These are phyloP conservation scores for Eutrema japonicum DNA, from an alignment of 345 rosid species.

Conservation along the genomic window DNA sequence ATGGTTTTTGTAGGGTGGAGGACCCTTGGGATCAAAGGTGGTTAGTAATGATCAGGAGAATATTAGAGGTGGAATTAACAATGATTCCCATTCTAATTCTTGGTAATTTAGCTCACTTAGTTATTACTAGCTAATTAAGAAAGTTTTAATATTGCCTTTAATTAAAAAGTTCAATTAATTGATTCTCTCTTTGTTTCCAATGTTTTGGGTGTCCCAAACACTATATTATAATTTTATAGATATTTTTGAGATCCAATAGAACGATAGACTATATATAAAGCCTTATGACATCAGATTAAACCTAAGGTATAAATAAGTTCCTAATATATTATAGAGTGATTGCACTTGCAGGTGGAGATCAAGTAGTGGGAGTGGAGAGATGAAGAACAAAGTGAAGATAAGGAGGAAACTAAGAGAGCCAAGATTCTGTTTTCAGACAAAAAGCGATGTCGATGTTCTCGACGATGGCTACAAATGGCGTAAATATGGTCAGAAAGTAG, in stretches of 20 bases:
- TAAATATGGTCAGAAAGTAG: slow-evolving; percentile 97
- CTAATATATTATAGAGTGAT: background rate
- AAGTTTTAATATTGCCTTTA: background rate
- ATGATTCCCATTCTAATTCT: slow-evolving; percentile 42
- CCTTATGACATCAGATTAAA: slow-evolving; percentile 21
- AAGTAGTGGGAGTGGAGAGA: slow-evolving; percentile 52
- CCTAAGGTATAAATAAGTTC: slow-evolving; percentile 3
- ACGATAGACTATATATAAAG: background rate
- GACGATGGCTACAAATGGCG: slow-evolving; percentile 99
- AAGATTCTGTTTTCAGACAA: slow-evolving; percentile 96
- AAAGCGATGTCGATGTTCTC: slow-evolving; percentile 94
- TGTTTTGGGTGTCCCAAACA: background rate
- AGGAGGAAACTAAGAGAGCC: slow-evolving; percentile 97
- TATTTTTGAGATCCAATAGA: background rate
- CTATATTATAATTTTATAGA: background rate
- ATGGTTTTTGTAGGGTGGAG: slow-evolving; percentile 40
- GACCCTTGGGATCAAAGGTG: slow-evolving; percentile 41
- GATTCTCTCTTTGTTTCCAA: background rate
- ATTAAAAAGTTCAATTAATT: background rate
- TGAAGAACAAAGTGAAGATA: slow-evolving; percentile 73
- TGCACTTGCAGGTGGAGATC: slow-evolving; percentile 73
- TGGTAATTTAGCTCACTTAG: slow-evolving; percentile 32
- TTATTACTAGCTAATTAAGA: background rate
- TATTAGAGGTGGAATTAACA: slow-evolving; percentile 34
- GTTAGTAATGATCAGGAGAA: slow-evolving; percentile 37